Base-by-base conservation (phyloP, 176 grass and related monocot species). In the Triticum dicoccoides region DNA sequence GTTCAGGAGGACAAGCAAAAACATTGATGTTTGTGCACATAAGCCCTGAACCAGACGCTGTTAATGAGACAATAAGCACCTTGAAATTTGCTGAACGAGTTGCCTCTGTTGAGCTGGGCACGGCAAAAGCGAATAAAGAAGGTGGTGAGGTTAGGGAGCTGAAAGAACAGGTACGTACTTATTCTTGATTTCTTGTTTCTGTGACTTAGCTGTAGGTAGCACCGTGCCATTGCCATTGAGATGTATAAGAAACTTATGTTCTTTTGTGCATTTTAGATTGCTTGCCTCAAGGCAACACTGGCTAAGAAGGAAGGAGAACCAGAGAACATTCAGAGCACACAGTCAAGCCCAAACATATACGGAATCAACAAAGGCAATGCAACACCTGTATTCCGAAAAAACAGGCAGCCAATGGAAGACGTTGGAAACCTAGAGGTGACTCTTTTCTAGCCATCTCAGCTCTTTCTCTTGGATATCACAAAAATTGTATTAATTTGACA, bases 11-110 rank as follows among this genome's bases (percentile, higher is more conserved):
- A 29, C 96, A 98, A 88, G 96, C 96, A 80, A 98, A 98, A 86
- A 94, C 96, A 0, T 72, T 98, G 79, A 95, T 98, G 96, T 98
- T 98, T 61, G 91, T 98, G 84, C 96, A 98, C 84, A 94, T 95
- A 89, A 91, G 88, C 39, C 91, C 96, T 15, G 91, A 98, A 85
- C 71, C 37, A 39, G 91, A 98, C 39, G 65, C 88, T 51, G 69
- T 89, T 13, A 73, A 92, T 66, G 96, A 95, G 76, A 94, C 88
- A 37, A 30, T 95, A 85, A 94, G 96, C 88, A 94, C 96, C 23
- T 91, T 98, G 24, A 95, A 98, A 64, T 98, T 98, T 82, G 93
- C 93, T 67, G 93, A 98, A 65, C 62, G 96, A 76, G 96, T 95
- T 78, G 88, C 93, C n/a, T 88, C 91, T 30, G 88, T 98, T 70